phyloP scores from a whole-genome alignment of 1,139 yeast species.

The Candida labiduridarum region DNA sequence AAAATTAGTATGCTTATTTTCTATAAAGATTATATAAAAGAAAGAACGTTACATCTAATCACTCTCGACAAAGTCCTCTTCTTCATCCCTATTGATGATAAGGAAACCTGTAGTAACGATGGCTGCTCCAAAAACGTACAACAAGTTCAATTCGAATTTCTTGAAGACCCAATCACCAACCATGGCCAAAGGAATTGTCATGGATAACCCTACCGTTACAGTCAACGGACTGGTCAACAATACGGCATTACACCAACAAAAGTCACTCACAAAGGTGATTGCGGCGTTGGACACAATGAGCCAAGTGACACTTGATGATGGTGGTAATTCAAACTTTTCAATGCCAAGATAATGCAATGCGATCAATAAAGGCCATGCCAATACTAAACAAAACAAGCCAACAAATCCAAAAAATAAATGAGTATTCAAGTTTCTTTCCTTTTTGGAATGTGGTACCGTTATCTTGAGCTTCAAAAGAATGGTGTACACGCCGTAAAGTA shows the following conservation, averaged over 20 bases:
- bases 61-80: conserved; percentile 49
- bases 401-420: conserved; percentile 92
- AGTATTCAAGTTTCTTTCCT: conserved; percentile 77
- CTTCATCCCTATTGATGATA: conserved; percentile 77
- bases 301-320: conserved; percentile 49
- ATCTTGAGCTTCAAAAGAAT: conserved; percentile 77
- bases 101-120: conserved; percentile 83
- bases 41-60: conserved; percentile 7
- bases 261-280: conserved; percentile 84
- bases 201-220: conserved; percentile 90
- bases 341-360: conserved; percentile 61
- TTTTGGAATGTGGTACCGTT: conserved; percentile 41
- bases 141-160: conserved; percentile 57
- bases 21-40: conserved; percentile 1
- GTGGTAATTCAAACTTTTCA: conserved; percentile 76
- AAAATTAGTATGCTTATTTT: neutral
- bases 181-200: conserved; percentile 94
- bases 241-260: conserved; percentile 96
- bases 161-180: conserved; percentile 82
- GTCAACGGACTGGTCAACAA: conserved; percentile 89
- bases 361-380: conserved; percentile 83
- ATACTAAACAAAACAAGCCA: conserved; percentile 74
- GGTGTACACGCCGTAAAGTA: conserved; percentile 89
- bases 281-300: conserved; percentile 67
- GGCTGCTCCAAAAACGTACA: conserved; percentile 77